Conservation (phyloP, 306 rosid genomes). For the Vigna angularis region DNA sequence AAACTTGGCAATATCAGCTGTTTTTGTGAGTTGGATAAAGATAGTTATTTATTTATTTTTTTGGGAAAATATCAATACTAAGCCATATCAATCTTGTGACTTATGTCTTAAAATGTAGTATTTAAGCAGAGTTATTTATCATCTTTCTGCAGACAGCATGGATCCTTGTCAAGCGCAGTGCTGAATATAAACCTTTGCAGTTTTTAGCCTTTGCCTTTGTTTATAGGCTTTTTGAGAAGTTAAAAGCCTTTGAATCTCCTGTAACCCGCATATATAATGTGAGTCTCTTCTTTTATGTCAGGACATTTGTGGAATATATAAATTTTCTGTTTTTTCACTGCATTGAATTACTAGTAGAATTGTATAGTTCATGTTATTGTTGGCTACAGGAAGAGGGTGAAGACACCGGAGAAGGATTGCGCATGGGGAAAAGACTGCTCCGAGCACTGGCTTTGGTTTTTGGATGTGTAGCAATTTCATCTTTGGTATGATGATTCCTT, state of each 20-base stretch:
- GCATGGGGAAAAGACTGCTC: slow-evolving; percentile 91
- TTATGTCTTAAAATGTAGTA: slow-evolving; percentile 12
- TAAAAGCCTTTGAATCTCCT: slow-evolving; percentile 82
- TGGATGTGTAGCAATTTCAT: slow-evolving; percentile 86
- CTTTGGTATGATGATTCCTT: slow-evolving; percentile 69
- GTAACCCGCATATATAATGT: slow-evolving; percentile 69
- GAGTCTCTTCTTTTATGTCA: slow-evolving; percentile 52
- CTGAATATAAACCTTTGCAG: slow-evolving; percentile 92
- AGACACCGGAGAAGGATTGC: slow-evolving; percentile 84
- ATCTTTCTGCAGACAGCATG: slow-evolving; percentile 80
- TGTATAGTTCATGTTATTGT: slow-evolving; percentile 44
- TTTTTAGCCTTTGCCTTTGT: slow-evolving; percentile 91
- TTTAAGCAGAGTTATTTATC: slow-evolving; percentile 39
- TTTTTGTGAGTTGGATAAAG: slow-evolving; percentile 74
- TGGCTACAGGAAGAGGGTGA: slow-evolving; percentile 92
- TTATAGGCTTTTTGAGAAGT: slow-evolving; percentile 95
- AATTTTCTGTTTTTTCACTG: slow-evolving; percentile 26
- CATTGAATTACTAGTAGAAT: slow-evolving; percentile 24
- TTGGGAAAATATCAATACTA: slow-evolving; percentile 7
- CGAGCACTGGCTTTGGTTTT: slow-evolving; percentile 87
- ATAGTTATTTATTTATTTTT: slow-evolving; percentile 12
- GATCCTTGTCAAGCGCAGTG: slow-evolving; percentile 70
- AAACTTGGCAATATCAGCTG: slow-evolving; percentile 89
- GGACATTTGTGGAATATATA: slow-evolving; percentile 10
- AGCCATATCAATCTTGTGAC: slow-evolving; percentile 20